These are phyloP conservation scores for Ceratobasidium theobromae DNA, from an alignment of 1,284 basidiomycete species.

Conservation along the genomic window DNA sequence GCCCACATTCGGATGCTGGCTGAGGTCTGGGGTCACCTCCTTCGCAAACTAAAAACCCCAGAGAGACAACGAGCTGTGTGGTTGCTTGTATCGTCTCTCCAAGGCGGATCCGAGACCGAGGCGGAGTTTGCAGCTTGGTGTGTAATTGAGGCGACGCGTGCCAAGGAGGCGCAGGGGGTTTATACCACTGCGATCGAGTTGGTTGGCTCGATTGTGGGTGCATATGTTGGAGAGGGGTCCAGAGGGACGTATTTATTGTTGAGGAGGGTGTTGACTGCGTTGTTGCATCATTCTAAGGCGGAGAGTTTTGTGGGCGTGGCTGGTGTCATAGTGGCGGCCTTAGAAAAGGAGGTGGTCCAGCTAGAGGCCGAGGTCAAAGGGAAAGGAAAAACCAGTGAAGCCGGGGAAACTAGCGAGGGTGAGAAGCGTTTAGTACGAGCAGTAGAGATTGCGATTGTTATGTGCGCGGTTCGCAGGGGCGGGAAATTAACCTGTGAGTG, in stretches of 20 bases:
- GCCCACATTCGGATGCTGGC: constrained; percentile 65
- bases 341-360: constrained; percentile 32
- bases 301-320: constrained; percentile 64
- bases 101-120: constrained; percentile 39
- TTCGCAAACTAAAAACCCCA: constrained; percentile 62
- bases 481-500: constrained; percentile 17
- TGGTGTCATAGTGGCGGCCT: constrained; percentile 46
- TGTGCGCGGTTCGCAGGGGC: constrained; percentile 45
- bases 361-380: not conserved
- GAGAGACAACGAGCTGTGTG: constrained; percentile 55
- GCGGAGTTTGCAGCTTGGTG: constrained; percentile 62
- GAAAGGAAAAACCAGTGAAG: not conserved
- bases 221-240: constrained; percentile 54
- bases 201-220: constrained; percentile 51
- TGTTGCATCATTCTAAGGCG: constrained; percentile 73
- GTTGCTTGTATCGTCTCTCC: constrained; percentile 47
- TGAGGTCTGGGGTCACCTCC: constrained; percentile 73
- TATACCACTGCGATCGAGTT: constrained; percentile 14
- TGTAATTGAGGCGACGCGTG: constrained; percentile 54
- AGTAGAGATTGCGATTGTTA: constrained; percentile 49
- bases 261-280: constrained; percentile 71
- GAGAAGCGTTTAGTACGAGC: constrained; percentile 30
- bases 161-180: constrained; percentile 58
- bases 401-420: not conserved
- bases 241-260: constrained; percentile 51